A percentile compares a stretch with the other conserved stretches of the same genome.
These are phyloP conservation scores for Pseudogymnoascus sp. DNA, from an alignment of 2,329 filamentous ascomycete species.

Conservation along the genomic window DNA sequence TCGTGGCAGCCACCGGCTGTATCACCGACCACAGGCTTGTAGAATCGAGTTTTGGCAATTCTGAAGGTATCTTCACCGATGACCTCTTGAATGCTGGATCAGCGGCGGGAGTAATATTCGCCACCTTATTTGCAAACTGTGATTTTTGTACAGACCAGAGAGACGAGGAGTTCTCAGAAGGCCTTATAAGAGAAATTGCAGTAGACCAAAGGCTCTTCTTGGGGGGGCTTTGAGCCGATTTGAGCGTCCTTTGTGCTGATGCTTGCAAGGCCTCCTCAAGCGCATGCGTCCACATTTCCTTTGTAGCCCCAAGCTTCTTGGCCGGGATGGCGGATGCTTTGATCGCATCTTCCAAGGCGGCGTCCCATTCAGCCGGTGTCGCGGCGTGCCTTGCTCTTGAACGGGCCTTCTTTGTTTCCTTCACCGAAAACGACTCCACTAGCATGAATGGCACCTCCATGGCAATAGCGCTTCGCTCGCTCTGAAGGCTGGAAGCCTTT, in stretches of 20 bases:
- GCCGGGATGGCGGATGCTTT: neutral
- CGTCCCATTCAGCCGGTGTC: slow-evolving; percentile 3
- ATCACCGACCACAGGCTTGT: neutral
- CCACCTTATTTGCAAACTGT: neutral
- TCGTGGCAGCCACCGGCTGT: neutral
- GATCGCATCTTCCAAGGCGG: neutral
- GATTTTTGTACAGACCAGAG: slow-evolving; percentile 5
- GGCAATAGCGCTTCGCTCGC: slow-evolving; percentile 17
- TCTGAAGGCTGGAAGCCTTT: slow-evolving; percentile 23
- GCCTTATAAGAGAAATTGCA: neutral
- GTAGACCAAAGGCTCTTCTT: slow-evolving; percentile 6
- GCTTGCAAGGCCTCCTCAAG: slow-evolving; percentile 2
- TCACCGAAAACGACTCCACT: slow-evolving; percentile 7
- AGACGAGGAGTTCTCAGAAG: neutral
- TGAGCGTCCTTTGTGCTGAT: neutral
- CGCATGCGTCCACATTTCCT: slow-evolving; percentile 6
- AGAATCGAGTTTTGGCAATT: slow-evolving; percentile 5
- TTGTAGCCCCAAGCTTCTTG: neutral
- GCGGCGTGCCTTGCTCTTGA: slow-evolving; percentile 18
- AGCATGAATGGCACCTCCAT: slow-evolving; percentile 8
- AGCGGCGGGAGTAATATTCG: neutral
- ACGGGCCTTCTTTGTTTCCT: slow-evolving; percentile 2
- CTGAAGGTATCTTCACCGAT: neutral
- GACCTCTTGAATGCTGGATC: neutral
- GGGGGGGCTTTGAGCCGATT: neutral